Conservation (phyloP, 2,329 filamentous ascomycete genomes). For the Rachicladosporium sp. region DNA sequence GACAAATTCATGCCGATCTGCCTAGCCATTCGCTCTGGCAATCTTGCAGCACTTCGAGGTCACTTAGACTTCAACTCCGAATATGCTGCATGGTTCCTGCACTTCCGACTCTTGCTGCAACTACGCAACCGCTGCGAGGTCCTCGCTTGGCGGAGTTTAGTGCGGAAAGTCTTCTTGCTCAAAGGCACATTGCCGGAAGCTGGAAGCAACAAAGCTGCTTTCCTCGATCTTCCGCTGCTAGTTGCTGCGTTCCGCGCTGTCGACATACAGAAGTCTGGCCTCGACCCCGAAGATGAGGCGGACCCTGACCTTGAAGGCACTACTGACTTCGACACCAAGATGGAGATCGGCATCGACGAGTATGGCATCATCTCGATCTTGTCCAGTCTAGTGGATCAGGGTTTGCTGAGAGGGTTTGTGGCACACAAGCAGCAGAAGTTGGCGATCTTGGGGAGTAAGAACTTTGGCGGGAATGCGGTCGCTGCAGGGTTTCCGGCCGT, state of each 20-base stretch:
- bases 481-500: constrained; percentile 64
- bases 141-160: constrained; percentile 71
- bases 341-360: constrained; percentile 30
- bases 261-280: constrained; percentile 13
- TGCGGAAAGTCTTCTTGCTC: constrained; percentile 64
- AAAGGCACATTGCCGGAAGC: constrained; percentile 57
- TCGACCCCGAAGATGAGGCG: constrained; percentile 18
- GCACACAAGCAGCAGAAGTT: constrained; percentile 66
- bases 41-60: constrained; percentile 61
- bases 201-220: constrained; percentile 15
- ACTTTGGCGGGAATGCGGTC: constrained; percentile 40
- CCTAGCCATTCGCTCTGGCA: constrained; percentile 56
- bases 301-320: constrained; percentile 15
- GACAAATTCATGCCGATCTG: constrained; percentile 64
- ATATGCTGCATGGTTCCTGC: constrained; percentile 61
- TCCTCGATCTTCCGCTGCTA: constrained; percentile 54
- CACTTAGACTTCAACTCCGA: constrained; percentile 45
- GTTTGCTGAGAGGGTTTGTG: constrained; percentile 71
- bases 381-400: constrained; percentile 65
- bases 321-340: background rate
- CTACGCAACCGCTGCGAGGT: constrained; percentile 67
- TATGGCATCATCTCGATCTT: constrained; percentile 52
- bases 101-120: constrained; percentile 62
- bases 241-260: constrained; percentile 21
- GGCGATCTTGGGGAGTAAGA: constrained; percentile 65